Evolutionary conservation across 108 stramenopile species (phyloP).

Genomic region (Nitzschia sp.): DNA sequence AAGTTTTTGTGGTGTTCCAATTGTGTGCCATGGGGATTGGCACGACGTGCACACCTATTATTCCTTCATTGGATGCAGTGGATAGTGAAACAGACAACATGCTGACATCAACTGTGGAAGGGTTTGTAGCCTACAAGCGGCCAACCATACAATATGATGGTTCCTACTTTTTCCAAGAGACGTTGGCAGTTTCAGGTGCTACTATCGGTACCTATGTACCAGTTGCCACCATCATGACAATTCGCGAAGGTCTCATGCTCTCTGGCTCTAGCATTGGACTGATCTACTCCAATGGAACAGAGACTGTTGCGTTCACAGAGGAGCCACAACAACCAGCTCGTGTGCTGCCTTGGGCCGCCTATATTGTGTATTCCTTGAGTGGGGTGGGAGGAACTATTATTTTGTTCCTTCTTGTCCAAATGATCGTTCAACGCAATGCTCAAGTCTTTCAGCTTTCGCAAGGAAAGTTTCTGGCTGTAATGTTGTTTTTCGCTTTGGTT

Average conservation of each 20-base stretch:
- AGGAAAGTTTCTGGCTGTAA: slow-evolving; percentile 24
- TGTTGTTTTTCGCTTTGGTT: slow-evolving; percentile 18
- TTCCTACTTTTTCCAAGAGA: background rate
- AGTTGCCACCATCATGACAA: background rate
- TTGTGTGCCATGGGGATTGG: slow-evolving; percentile 4
- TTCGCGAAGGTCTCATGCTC: background rate
- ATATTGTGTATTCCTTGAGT: slow-evolving; percentile 7
- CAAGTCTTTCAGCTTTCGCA: slow-evolving; percentile 29
- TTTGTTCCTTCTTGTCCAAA: slow-evolving; percentile 11
- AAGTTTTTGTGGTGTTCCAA: background rate
- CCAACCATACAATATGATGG: background rate
- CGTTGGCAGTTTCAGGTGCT: background rate
- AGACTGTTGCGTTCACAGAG: background rate
- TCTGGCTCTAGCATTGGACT: background rate
- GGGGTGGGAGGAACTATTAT: slow-evolving; percentile 11
- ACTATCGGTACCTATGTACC: slow-evolving; percentile 2
- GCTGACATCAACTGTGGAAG: background rate
- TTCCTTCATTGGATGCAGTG: background rate
- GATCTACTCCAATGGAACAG: background rate
- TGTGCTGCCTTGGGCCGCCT: slow-evolving; percentile 7
- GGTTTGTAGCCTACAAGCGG: background rate
- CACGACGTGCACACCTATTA: background rate
- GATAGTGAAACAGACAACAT: background rate
- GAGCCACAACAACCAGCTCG: background rate
- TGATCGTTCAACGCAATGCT: slow-evolving; percentile 1